Evolutionary conservation across 2,329 filamentous ascomycete genomes (phyloP), one percentile per base, ranked within the genome.

Genomic region (Aureobasidium sp.): DNA sequence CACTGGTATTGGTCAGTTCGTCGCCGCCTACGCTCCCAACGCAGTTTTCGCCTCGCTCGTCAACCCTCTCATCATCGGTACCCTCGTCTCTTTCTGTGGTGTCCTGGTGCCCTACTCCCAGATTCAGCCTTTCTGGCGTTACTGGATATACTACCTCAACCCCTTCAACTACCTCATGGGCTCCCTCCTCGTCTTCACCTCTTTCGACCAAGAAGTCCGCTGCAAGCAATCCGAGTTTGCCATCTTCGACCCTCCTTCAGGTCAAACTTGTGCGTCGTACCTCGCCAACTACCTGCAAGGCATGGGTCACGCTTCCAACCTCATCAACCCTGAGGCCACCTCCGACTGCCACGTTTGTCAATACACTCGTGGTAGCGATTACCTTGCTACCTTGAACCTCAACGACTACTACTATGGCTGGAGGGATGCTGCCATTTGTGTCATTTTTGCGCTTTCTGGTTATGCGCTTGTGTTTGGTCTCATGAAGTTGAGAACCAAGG

Each of bases 351-450:
- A 73, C 44, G 85, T 89, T 0, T 90, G 87, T 68, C 77, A 84
- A 64, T 89, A 84, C 69, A 72, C 71, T 1, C 72, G 69, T 20
- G 86, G 85, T 0, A 76, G 79, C 6, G 86, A 87, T 62, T 89
- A 87, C 65, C 70, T 89, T 2, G 67, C 72, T 2, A 83, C 78
- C 0, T 65, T 89, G 14, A 87, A 88, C 68, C 67, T 89, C 8
- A 76, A 77, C 1, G 78, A 84, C 4, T 84, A 87, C 66, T 83
- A 79, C 64, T 85, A 84, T 66, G 86, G 84, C 0, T 90, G 87
- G 87, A 79, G 87, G 53, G 79, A 89, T 71, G 83, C 83, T 0
- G 87, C 69, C 0, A 84, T 88, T 52, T 79, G 82, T 2, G 81
- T 80, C 1, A 73, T 84, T 5, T 86, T 87, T 65, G 80, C 76